These are phyloP conservation scores for Roridomyces roridus DNA, from an alignment of 768 basidiomycete genomes.

Conservation along the genomic window DNA sequence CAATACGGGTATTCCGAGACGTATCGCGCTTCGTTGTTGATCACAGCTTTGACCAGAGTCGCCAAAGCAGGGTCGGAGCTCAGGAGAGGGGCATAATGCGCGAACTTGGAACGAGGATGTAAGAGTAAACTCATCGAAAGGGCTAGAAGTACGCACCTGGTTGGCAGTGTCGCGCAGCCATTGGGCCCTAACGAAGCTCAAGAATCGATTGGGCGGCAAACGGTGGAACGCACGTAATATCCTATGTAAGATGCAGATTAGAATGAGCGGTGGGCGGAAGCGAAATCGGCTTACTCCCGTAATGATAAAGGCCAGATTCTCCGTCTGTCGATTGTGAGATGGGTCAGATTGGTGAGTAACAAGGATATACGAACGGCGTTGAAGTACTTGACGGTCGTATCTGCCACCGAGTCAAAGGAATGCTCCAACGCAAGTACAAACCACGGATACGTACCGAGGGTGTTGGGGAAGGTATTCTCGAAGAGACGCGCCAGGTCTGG, in stretches of 20 bases:
- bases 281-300: constrained; percentile 61
- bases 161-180: constrained; percentile 87
- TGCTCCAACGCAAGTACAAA: background rate
- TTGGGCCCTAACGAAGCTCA: constrained; percentile 61
- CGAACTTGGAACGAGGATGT: constrained; percentile 53
- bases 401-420: constrained; percentile 40
- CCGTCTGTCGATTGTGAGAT: constrained; percentile 40
- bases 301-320: constrained; percentile 82
- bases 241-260: constrained; percentile 41
- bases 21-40: constrained; percentile 81
- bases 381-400: constrained; percentile 83
- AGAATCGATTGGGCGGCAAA: no score
- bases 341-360: background rate
- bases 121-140: background rate
- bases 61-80: constrained; percentile 62
- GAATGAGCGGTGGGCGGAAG: background rate
- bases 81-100: constrained; percentile 69
- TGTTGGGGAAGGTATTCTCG: constrained; percentile 85
- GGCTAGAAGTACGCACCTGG: constrained; percentile 51
- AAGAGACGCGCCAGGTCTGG: constrained; percentile 80
- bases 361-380: constrained; percentile 48
- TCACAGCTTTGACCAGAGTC: constrained; percentile 77
- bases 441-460: constrained; percentile 57
- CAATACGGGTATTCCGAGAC: constrained; percentile 79
- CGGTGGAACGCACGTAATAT: constrained; percentile 66